Evolutionary conservation across 768 basidiomycete genomes (phyloP).

Genomic region (Boletus speciosus): DNA sequence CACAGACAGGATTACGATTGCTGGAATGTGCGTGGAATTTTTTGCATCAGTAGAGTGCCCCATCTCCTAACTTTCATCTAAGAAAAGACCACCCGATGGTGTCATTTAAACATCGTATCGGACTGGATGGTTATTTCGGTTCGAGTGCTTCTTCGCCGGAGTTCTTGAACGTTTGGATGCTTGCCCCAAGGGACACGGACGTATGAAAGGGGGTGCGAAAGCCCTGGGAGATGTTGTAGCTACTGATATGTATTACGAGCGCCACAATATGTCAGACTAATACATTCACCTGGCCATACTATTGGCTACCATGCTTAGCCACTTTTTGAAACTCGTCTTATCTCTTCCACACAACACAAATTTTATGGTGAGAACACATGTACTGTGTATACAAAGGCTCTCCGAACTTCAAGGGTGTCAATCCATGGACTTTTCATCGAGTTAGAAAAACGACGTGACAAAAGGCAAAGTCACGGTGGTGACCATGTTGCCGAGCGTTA

Average conservation of each 20-base stretch:
- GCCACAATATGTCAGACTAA: background rate
- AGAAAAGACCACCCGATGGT: background rate
- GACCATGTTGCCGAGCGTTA: too few species aligned
- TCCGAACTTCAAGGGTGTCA: too few species aligned
- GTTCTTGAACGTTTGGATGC: conserved; percentile 48
- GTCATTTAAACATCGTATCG: background rate
- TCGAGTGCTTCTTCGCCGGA: conserved; percentile 23
- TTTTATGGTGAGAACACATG: too few species aligned
- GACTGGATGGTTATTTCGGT: background rate
- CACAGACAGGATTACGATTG: background rate
- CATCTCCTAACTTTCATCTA: background rate
- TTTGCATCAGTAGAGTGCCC: background rate
- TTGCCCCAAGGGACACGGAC: conserved; percentile 64
- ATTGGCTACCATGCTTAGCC: too few species aligned
- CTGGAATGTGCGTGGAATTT: background rate
- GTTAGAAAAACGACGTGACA: too few species aligned
- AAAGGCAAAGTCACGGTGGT: too few species aligned
- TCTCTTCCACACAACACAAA: too few species aligned
- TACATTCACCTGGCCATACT: background rate
- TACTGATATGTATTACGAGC: background rate
- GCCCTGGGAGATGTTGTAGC: conserved; percentile 32
- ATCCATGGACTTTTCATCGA: too few species aligned
- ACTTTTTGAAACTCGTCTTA: too few species aligned
- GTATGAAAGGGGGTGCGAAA: conserved; percentile 30
- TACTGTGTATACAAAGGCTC: too few species aligned